Base-by-base conservation (phyloP, 2,329 filamentous ascomycete species). In the Alternaria brassicae region DNA sequence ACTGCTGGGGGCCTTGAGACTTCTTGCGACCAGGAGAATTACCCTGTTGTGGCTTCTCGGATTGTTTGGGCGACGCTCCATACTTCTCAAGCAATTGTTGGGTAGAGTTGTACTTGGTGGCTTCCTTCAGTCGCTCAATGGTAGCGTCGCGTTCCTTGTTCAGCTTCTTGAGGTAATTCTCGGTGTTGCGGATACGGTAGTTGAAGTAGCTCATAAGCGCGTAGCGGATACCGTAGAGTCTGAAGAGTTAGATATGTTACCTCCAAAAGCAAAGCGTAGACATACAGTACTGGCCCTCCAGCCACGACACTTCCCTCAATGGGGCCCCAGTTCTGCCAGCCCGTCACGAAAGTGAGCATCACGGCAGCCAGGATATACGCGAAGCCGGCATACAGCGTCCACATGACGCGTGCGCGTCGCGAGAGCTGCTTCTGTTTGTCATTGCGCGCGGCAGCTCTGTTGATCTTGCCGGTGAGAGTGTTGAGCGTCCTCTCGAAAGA, bases 61-160 rank as follows among this genome's bases (percentile, higher is more conserved):
- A 76, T 49, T 64, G 70, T 61, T 71, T 79, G 62, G 78, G 65
- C 47, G 89, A 87, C 19, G 83, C 81, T 9, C 93, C 93, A 76
- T 99, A 99, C 72, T 98, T 99, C 72, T 98, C 92, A 10, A 99
- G 86, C 60, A 99, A 80, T 75, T 97, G 88, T 72, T 96, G 88
- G 1, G 95, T 99, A 30, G 93, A 95, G 78, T 98, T 92, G 81
- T 97, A 99, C 77, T 91, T 97, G 32, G 95, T 99, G 25, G 93
- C 93, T 58, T 90, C 89, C 80, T 99, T 99, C 63, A 99, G 87
- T 79, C 93, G 93, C 76, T 96, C 90, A 66, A 99, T 98, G 2
- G 93, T 97, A 69, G 88, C 88, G 59, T 91, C 88, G 53, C 94
- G 88, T 77, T 97, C 91, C 53, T 88, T 86, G 71, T 93, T 88